These are phyloP conservation scores for Coemansia sp. DNA, from an alignment of 192 early-diverging fungal species.

Conservation along the genomic window DNA sequence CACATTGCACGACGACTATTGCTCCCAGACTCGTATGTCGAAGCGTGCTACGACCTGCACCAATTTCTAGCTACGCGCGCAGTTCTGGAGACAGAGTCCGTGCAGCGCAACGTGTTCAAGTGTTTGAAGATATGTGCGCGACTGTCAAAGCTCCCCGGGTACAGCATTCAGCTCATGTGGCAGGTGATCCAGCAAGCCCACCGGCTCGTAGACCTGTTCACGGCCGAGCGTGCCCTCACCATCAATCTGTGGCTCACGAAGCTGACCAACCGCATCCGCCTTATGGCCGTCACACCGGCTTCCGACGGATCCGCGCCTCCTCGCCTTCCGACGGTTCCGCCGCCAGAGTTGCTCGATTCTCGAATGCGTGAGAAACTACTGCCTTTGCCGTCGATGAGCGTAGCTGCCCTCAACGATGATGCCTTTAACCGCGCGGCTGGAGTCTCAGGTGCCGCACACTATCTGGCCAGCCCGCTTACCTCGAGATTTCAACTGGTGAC, in stretches of 20 bases:
- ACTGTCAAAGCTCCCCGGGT: slow-evolving; percentile 50
- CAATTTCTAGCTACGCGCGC: slow-evolving; percentile 29
- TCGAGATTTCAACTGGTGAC: background rate
- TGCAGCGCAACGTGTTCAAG: slow-evolving; percentile 53
- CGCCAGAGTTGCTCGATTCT: slow-evolving; percentile 36
- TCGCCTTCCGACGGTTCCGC: slow-evolving; percentile 37
- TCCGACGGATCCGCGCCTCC: slow-evolving; percentile 49
- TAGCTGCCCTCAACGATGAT: slow-evolving; percentile 28
- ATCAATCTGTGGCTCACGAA: slow-evolving; percentile 38
- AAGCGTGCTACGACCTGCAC: slow-evolving; percentile 46
- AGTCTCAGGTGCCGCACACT: slow-evolving; percentile 35
- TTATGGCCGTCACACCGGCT: slow-evolving; percentile 50
- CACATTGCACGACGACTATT: slow-evolving; percentile 36
- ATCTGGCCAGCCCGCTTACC: slow-evolving; percentile 31
- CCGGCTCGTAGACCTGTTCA: slow-evolving; percentile 20
- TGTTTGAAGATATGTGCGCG: slow-evolving; percentile 51
- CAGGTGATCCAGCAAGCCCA: slow-evolving; percentile 48
- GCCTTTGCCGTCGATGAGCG: slow-evolving; percentile 38
- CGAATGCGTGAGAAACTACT: slow-evolving; percentile 29
- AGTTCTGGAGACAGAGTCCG: slow-evolving; percentile 19
- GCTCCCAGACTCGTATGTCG: slow-evolving; percentile 45
- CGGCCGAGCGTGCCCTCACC: slow-evolving; percentile 27
- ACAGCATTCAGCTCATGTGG: slow-evolving; percentile 53
- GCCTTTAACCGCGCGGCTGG: slow-evolving; percentile 28
- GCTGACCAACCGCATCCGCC: slow-evolving; percentile 43